Evolutionary conservation across 148 eudicot genomes (phyloP), one percentile per base, ranked within the genome.

Genomic region (Bassia scoparia): DNA sequence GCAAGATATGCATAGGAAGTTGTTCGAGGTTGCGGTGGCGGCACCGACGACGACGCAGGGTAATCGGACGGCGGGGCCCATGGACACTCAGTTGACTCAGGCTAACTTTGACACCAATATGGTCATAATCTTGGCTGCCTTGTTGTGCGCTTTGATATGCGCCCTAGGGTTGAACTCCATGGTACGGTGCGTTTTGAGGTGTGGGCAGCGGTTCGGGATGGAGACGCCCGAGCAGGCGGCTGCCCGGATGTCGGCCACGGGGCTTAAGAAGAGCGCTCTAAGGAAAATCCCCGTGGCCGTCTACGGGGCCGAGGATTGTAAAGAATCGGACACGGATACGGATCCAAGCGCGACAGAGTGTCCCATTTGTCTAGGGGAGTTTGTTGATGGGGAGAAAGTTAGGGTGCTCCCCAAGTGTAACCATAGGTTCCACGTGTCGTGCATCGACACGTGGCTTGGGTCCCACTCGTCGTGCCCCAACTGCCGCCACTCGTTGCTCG

Each of bases 321-420:
- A 56, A 17, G 79, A 26, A 18, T 43, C 67, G 12, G 30, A 26
- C 23, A 3, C 46, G 66, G 23, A 26, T 46, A 16, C 10, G 48
- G 64, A 53, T 54, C 8, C 29, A 12, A 56, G 43, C 34, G 14
- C 23, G 1, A 77, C 79, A 8, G 92, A 89, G 67, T 89, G 92
- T 68, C 82, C 88, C 11, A 89, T 89, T 43, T 89, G 92, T 67
- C 61, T 89, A 15, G 90, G 85, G 60, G 90, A 86, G 34, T 89
- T 84, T 75, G 79, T 72, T 41, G 87, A 83, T 26, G 88, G 90
- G 16, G 90, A 86, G 76, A 89, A 83, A 61, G 79, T 89, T 16
- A 77, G 90, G 71, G 86, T 89, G 58, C 74, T 89, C 61, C 92
- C 92, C 1, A 81, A 81, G 17, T 86, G 92, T 69, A 83, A 76